A percentile compares a stretch with the other conserved stretches of the same genome.
phyloP scores from a whole-genome alignment of 805 yeast genomes.

The Candida patagonica region DNA sequence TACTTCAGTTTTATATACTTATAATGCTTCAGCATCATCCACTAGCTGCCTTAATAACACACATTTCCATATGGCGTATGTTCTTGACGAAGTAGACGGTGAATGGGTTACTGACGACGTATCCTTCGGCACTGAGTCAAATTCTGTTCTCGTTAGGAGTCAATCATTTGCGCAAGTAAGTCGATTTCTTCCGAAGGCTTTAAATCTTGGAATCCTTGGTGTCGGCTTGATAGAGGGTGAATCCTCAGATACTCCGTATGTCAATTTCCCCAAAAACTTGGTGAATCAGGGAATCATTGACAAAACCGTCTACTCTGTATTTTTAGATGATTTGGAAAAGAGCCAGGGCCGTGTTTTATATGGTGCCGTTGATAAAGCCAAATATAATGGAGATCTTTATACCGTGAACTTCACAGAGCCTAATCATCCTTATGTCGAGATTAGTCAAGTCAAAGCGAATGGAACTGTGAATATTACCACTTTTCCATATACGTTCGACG shows the following conservation, averaged over 20 bases:
- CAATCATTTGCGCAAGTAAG: constrained; percentile 27
- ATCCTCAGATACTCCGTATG: constrained; percentile 31
- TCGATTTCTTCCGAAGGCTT: constrained; percentile 27
- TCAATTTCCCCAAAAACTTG: constrained; percentile 53
- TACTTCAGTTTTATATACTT: not conserved
- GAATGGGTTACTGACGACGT: constrained; percentile 55
- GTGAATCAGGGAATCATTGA: constrained; percentile 46
- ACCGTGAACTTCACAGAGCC: constrained; percentile 34
- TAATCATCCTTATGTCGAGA: constrained; percentile 13
- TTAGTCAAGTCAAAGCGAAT: constrained; percentile 3
- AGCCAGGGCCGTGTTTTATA: constrained; percentile 28
- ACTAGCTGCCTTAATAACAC: constrained; percentile 16
- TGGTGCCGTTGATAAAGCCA: constrained; percentile 41
- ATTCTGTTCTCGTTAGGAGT: constrained; percentile 10
- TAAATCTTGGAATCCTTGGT: constrained; percentile 18
- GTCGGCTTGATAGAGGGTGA: constrained; percentile 21
- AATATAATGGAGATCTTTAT: constrained; percentile 33
- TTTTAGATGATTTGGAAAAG: constrained; percentile 34
- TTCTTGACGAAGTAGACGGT: constrained; percentile 37
- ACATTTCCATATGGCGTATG: constrained; percentile 21
- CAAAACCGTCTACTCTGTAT: constrained; percentile 52
- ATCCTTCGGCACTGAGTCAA: constrained; percentile 29
- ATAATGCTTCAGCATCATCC: constrained; percentile 11
- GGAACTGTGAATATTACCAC: not conserved
- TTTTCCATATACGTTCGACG: constrained; percentile 2